These are phyloP conservation scores for Ceratobasidium sp. DNA, from an alignment of 1,284 basidiomycete species.

Conservation along the genomic window DNA sequence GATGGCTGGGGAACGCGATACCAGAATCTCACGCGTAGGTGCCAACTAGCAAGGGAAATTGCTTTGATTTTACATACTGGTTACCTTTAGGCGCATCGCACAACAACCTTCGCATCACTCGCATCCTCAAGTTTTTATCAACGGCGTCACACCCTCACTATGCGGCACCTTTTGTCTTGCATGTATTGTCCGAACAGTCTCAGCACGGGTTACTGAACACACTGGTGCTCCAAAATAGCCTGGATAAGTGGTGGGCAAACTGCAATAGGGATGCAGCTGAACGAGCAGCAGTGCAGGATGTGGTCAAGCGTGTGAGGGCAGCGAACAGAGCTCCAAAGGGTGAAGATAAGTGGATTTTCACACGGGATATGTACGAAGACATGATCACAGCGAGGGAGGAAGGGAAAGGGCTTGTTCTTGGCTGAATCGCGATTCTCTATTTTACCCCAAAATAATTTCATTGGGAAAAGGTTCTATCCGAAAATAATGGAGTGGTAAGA, in stretches of 20 bases:
- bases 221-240: slow-evolving; percentile 64
- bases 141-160: slow-evolving; percentile 71
- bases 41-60: slow-evolving; percentile 14
- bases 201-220: slow-evolving; percentile 65
- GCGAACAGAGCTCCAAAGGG: not conserved
- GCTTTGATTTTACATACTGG: not conserved
- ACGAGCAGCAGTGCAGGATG: slow-evolving; percentile 63
- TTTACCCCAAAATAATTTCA: not conserved
- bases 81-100: slow-evolving; percentile 66
- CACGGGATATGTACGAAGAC: slow-evolving; percentile 66
- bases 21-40: slow-evolving; percentile 73
- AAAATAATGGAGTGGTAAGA: not conserved
- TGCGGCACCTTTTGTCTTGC: slow-evolving; percentile 73
- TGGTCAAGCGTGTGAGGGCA: slow-evolving; percentile 63
- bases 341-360: slow-evolving; percentile 59
- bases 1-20: slow-evolving; percentile 64
- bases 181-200: slow-evolving; percentile 76
- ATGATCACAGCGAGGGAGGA: slow-evolving; percentile 59
- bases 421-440: not conserved
- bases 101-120: slow-evolving; percentile 80
- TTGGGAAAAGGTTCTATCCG: not conserved
- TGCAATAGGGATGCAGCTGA: slow-evolving; percentile 72
- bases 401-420: slow-evolving; percentile 47
- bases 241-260: slow-evolving; percentile 82
- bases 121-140: slow-evolving; percentile 79